Evolutionary conservation across 202 grass and related monocot genomes (phyloP).

Genomic region (Brachypodium distachyon): DNA sequence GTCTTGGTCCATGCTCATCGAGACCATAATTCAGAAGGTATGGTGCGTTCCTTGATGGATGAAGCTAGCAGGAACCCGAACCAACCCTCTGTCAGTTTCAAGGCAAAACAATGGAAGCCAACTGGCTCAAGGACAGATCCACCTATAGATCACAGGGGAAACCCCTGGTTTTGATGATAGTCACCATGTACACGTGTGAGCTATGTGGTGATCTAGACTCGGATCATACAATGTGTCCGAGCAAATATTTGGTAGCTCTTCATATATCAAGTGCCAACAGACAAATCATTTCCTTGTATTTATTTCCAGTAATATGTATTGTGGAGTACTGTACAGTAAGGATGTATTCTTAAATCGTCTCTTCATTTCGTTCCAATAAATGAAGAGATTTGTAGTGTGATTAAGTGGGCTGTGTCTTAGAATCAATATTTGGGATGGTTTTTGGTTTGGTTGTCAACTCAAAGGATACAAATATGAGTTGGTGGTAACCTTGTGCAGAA

Average conservation of each 20-base stretch:
- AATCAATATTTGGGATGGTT: not conserved
- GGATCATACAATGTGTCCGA: not conserved
- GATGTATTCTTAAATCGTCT: not conserved
- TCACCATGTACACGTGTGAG: not conserved
- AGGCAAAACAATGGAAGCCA: constrained; percentile 2
- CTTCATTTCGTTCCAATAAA: not conserved
- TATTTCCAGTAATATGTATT: not conserved
- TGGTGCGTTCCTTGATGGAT: not conserved
- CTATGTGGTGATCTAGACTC: not conserved
- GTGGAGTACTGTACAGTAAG: not conserved
- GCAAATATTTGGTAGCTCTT: not conserved
- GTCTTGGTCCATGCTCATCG: not conserved
- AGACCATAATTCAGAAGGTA: not conserved
- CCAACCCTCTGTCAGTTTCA: constrained; percentile 6
- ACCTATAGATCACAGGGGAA: constrained; percentile 14
- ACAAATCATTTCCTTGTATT: not conserved
- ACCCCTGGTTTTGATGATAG: not conserved
- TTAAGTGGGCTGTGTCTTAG: no score
- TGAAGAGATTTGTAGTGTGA: not conserved
- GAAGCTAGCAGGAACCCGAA: constrained; percentile 3
- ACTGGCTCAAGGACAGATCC: not conserved
- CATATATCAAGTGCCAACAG: not conserved
- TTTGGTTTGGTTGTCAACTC: no score
- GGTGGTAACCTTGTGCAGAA: no score
- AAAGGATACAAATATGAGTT: no score